These are phyloP conservation scores for Malus hybrid DNA, from an alignment of 331 rosid species.

Conservation along the genomic window DNA sequence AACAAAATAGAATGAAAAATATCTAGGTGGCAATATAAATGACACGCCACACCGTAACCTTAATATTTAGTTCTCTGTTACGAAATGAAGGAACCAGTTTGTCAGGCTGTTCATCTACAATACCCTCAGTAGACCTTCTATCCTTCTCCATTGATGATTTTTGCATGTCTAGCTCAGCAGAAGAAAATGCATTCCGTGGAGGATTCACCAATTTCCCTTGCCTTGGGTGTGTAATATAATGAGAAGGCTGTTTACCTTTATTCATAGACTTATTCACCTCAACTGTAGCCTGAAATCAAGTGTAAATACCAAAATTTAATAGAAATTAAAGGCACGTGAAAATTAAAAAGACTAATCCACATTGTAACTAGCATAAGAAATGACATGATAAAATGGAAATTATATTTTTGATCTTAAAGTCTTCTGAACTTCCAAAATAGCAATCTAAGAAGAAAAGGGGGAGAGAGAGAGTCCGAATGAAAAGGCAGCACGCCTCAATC, in stretches of 20 bases:
- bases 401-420: not conserved
- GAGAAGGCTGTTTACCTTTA: conserved; percentile 69
- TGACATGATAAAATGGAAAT: not conserved
- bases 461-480: not conserved
- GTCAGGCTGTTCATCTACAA: conserved; percentile 30
- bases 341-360: conserved; percentile 1
- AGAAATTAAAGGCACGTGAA: conserved; percentile 9
- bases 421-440: not conserved
- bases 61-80: conserved; percentile 25
- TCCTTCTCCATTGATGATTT: conserved; percentile 45
- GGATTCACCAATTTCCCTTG: conserved; percentile 41
- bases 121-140: conserved; percentile 24
- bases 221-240: conserved; percentile 37
- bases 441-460: not conserved
- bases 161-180: conserved; percentile 41
- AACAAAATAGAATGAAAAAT: conserved; percentile 1
- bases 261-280: conserved; percentile 43
- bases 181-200: conserved; percentile 36
- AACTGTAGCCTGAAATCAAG: conserved; percentile 44
- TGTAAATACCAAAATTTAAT: not conserved
- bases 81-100: conserved; percentile 21
- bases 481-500: conserved; percentile 38
- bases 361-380: conserved; percentile 2
- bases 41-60: conserved; percentile 38
- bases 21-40: conserved; percentile 5